Conservation (phyloP, 345 rosid genomes). For the Melastoma malabathricum region DNA sequence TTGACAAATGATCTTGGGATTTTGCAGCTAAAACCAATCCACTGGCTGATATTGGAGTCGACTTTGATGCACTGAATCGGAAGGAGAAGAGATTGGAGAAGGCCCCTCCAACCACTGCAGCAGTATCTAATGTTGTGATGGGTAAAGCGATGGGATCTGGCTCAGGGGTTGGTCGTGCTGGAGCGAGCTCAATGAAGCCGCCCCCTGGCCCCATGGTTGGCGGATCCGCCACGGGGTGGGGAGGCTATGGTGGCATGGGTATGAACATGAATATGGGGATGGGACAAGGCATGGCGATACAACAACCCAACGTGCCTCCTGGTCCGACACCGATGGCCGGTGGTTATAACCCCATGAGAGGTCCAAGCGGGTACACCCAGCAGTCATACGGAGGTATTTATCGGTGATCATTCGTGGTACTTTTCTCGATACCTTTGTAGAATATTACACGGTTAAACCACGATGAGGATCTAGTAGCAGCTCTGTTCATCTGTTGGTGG, state of each 20-base stretch:
- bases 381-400: constrained; percentile 70
- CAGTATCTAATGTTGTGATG: constrained; percentile 69
- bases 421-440: too few species aligned
- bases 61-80: constrained; percentile 76
- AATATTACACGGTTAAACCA: too few species aligned
- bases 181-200: constrained; percentile 38
- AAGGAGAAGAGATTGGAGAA: constrained; percentile 83
- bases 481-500: too few species aligned
- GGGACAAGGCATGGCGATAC: constrained; percentile 47
- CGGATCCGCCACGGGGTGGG: constrained; percentile 31
- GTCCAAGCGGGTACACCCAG: constrained; percentile 56
- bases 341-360: constrained; percentile 63
- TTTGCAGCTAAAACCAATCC: constrained; percentile 80
- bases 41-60: constrained; percentile 72
- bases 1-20: neutral
- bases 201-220: constrained; percentile 42
- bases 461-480: too few species aligned
- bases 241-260: constrained; percentile 11
- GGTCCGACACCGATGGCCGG: constrained; percentile 35
- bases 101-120: constrained; percentile 25
- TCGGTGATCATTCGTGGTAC: constrained; percentile 18
- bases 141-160: constrained; percentile 99
- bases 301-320: constrained; percentile 29
- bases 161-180: constrained; percentile 75
- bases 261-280: constrained; percentile 18